Percentiles rank a stretch among this genome's conserved stretches.
These are phyloP conservation scores for Vigna mungo DNA, from an alignment of 306 rosid species.

Conservation along the genomic window DNA sequence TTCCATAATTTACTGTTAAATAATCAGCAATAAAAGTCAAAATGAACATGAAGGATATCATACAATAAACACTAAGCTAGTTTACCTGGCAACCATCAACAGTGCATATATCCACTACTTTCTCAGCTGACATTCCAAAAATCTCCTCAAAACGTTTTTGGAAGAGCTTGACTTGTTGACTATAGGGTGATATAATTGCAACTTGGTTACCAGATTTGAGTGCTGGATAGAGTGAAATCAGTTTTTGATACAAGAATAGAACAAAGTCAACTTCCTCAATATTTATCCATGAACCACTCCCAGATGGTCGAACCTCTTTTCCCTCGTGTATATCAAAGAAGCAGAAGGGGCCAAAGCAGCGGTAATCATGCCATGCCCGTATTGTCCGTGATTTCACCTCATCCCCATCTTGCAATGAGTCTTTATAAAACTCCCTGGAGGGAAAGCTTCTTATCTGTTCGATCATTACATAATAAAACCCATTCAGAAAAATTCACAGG, in stretches of 20 bases:
- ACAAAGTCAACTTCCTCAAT: constrained; percentile 86
- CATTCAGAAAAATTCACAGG: constrained; percentile 16
- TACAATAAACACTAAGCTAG: constrained; percentile 28
- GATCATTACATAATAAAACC: constrained; percentile 33
- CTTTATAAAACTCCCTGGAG: constrained; percentile 80
- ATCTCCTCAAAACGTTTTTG: constrained; percentile 73
- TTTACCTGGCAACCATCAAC: constrained; percentile 98
- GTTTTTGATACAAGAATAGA: constrained; percentile 74
- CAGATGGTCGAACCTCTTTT: constrained; percentile 66
- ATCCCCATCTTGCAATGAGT: constrained; percentile 84
- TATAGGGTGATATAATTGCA: constrained; percentile 88
- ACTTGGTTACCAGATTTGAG: constrained; percentile 79
- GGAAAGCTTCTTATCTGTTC: constrained; percentile 92
- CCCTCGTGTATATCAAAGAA: constrained; percentile 88
- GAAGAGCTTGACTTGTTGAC: constrained; percentile 84
- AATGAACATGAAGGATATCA: constrained; percentile 36
- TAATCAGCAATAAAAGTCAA: constrained; percentile 8
- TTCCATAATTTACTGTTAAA: constrained; percentile 6
- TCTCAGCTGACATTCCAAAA: constrained; percentile 77
- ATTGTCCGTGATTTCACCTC: constrained; percentile 56
- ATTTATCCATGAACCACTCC: constrained; percentile 86
- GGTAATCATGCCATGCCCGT: constrained; percentile 79
- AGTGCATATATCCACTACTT: constrained; percentile 82
- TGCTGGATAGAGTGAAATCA: constrained; percentile 69
- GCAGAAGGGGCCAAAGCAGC: constrained; percentile 90